Conservation (phyloP, 2,329 filamentous ascomycete species). For the Ascochyta rabiei region DNA sequence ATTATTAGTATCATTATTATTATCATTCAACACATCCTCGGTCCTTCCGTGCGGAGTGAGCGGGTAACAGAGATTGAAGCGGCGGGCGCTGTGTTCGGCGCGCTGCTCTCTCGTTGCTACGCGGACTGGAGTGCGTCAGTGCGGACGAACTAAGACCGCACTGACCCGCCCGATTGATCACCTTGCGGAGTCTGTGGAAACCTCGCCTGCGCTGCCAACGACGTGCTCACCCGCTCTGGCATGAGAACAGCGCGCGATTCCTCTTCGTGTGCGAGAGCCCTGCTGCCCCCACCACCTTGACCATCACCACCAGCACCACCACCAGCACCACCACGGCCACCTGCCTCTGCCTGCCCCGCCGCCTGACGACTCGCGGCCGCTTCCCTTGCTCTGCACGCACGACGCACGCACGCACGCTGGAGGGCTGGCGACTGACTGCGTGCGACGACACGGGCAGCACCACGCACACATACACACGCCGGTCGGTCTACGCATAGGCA, state of each 20-base stretch:
- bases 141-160: constrained; percentile 5
- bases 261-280: constrained; percentile 15
- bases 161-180: constrained; percentile 7
- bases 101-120: constrained; percentile 2
- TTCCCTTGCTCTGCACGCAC: constrained; percentile 25
- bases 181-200: constrained; percentile 14
- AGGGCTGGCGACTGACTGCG: constrained; percentile 20
- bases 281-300: constrained; percentile 20
- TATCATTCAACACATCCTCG: too few relatives aligned
- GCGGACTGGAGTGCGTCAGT: neutral
- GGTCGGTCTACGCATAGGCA: too few relatives aligned
- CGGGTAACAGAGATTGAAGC: neutral
- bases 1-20: too few relatives aligned
- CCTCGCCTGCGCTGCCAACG: constrained; percentile 27
- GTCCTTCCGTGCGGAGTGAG: neutral
- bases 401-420: constrained; percentile 33
- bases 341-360: constrained; percentile 16
- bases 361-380: constrained; percentile 27
- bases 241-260: constrained; percentile 10
- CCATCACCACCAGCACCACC: too few relatives aligned
- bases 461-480: too few relatives aligned
- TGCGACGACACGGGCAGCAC: constrained; percentile 31
- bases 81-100: constrained; percentile 7
- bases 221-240: constrained; percentile 6
- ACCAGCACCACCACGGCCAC: neutral